phyloP scores from a whole-genome alignment of 768 basidiomycete species.

The Holtermanniella nyarrowii region DNA sequence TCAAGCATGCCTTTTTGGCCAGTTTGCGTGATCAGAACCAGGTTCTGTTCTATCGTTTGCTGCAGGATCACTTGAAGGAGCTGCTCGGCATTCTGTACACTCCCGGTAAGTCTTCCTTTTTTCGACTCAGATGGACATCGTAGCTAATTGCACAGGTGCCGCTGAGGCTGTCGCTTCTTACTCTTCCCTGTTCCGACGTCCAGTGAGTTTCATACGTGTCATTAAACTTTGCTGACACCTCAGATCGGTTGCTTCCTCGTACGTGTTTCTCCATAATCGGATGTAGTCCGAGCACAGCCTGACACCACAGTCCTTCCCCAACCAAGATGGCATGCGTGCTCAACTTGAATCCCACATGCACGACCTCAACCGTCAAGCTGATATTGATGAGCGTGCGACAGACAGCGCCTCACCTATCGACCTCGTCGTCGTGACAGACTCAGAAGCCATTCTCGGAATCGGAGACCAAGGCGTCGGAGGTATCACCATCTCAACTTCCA shows the following conservation, averaged over 20 bases:
- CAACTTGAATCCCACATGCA: constrained; percentile 47
- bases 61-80: constrained; percentile 55
- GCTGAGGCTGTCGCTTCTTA: constrained; percentile 74
- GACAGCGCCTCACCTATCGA: constrained; percentile 48
- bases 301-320: constrained; percentile 46
- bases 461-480: constrained; percentile 65
- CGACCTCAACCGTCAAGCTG: constrained; percentile 37
- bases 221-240: not conserved
- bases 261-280: not conserved
- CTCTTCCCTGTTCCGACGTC: constrained; percentile 66
- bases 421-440: constrained; percentile 71
- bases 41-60: constrained; percentile 67
- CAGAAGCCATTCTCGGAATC: constrained; percentile 56
- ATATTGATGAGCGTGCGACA: constrained; percentile 22
- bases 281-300: constrained; percentile 33
- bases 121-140: not conserved
- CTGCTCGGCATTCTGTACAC: constrained; percentile 69
- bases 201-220: constrained; percentile 41
- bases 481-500: constrained; percentile 47
- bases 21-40: constrained; percentile 42
- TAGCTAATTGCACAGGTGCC: constrained; percentile 14
- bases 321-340: constrained; percentile 63
- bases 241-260: constrained; percentile 33
- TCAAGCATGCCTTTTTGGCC: constrained; percentile 61
- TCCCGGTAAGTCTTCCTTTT: constrained; percentile 50